phyloP scores from a whole-genome alignment of 1,284 basidiomycete species.

The Meira miltonrushii region DNA sequence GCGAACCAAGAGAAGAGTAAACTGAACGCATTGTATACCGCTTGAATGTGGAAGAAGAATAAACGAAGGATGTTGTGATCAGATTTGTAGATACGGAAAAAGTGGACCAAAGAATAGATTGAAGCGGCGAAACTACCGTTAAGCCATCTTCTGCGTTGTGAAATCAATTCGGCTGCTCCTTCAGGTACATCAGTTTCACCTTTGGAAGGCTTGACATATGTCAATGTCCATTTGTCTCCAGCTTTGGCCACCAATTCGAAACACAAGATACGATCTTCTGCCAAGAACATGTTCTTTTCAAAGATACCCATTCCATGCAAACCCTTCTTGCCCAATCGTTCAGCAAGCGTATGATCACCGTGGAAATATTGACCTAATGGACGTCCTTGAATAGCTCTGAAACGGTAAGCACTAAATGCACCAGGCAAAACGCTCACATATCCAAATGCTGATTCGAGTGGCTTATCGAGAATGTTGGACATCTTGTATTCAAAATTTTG shows the following conservation, averaged over 20 bases:
- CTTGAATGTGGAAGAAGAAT: slow-evolving; percentile 88
- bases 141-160: slow-evolving; percentile 87
- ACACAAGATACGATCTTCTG: slow-evolving; percentile 71
- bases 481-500: slow-evolving; percentile 98
- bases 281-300: slow-evolving; percentile 65
- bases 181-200: slow-evolving; percentile 94
- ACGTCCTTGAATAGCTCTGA: slow-evolving; percentile 79
- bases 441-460: slow-evolving; percentile 88
- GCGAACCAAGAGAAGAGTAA: slow-evolving; percentile 88
- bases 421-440: slow-evolving; percentile 87
- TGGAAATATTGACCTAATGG: slow-evolving; percentile 98
- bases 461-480: slow-evolving; percentile 71
- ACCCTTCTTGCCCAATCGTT: slow-evolving; percentile 85
- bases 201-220: slow-evolving; percentile 90
- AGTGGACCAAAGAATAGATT: slow-evolving; percentile 82
- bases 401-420: slow-evolving; percentile 93
- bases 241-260: slow-evolving; percentile 93
- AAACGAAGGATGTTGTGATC: slow-evolving; percentile 76
- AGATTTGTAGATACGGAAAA: slow-evolving; percentile 85
- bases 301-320: slow-evolving; percentile 98
- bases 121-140: slow-evolving; percentile 96
- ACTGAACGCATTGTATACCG: slow-evolving; percentile 84
- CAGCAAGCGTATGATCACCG: slow-evolving; percentile 77
- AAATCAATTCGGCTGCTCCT: slow-evolving; percentile 71
- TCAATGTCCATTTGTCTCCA: slow-evolving; percentile 74